Percentiles rank a stretch among this genome's conserved stretches.
Conservation (phyloP, 768 basidiomycete species). For the Trametes coccinea region DNA sequence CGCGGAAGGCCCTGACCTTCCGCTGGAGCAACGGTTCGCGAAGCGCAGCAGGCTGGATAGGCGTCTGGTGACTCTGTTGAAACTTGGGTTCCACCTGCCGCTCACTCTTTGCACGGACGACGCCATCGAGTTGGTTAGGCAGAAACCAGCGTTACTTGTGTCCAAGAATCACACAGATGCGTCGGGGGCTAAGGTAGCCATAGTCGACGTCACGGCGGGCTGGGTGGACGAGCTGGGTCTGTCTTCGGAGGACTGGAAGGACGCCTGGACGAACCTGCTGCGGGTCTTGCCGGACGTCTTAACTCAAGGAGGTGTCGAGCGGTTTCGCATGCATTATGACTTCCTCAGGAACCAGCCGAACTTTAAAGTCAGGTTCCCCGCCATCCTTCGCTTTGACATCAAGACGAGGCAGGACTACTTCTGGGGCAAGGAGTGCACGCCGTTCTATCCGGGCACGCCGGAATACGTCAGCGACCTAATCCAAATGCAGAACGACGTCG, state of each 20-base stretch:
- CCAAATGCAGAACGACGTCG: not conserved
- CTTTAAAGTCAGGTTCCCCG: not conserved
- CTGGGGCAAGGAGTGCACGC: not conserved
- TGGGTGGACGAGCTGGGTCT: not conserved
- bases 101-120: constrained; percentile 2
- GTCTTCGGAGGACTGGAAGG: constrained; percentile 1
- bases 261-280: constrained; percentile 1
- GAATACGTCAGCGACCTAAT: not conserved
- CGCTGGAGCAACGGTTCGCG: too few species aligned
- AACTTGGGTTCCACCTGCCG: constrained; percentile 8
- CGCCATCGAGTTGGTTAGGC: not conserved
- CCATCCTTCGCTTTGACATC: constrained; percentile 6
- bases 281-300: not conserved
- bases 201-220: not conserved
- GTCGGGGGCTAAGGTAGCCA: not conserved
- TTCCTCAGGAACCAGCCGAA: not conserved
- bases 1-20: too few species aligned
- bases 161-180: not conserved
- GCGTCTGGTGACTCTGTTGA: not conserved
- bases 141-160: not conserved
- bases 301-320: not conserved
- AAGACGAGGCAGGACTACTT: not conserved
- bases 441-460: not conserved
- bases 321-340: constrained; percentile 1
- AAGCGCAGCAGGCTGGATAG: too few species aligned